phyloP scores from a whole-genome alignment of 1,139 yeast genomes.

The Blastobotrys elegans region DNA sequence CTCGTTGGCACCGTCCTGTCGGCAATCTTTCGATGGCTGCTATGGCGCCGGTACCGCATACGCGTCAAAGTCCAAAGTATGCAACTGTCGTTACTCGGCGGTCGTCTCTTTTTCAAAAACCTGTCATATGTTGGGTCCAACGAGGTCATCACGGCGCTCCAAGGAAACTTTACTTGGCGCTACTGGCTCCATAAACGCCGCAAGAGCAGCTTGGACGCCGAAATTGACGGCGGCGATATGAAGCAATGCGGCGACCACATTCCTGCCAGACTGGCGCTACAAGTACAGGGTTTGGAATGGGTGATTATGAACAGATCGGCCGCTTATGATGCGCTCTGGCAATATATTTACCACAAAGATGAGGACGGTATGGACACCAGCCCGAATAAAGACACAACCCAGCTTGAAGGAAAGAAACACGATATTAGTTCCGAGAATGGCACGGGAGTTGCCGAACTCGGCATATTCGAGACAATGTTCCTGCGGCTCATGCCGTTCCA shows the following conservation, averaged over 20 bases:
- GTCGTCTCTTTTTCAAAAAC: constrained; percentile 74
- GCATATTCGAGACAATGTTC: constrained; percentile 30
- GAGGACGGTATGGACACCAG: background rate
- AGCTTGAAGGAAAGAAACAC: background rate
- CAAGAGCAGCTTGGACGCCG: constrained; percentile 23
- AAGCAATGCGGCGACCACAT: constrained; percentile 38
- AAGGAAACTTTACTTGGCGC: constrained; percentile 79
- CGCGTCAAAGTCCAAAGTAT: constrained; percentile 66
- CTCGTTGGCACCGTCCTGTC: constrained; percentile 61
- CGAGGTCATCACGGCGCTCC: constrained; percentile 62
- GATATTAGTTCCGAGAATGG: background rate
- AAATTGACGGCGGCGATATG: constrained; percentile 12
- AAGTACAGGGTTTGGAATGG: constrained; percentile 72
- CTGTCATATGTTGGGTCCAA: constrained; percentile 65
- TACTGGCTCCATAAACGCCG: constrained; percentile 61
- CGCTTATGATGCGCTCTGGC: constrained; percentile 67
- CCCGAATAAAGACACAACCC: background rate
- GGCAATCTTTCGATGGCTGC: constrained; percentile 42
- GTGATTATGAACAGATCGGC: constrained; percentile 73
- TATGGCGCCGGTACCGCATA: constrained; percentile 61
- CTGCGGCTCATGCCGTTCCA: constrained; percentile 53
- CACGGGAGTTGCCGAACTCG: background rate
- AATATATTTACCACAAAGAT: constrained; percentile 24
- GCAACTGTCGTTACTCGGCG: constrained; percentile 73
- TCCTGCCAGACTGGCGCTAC: constrained; percentile 57